Percentiles rank a stretch among this genome's conserved stretches.
Conservation (phyloP, 1,139 yeast genomes). For the Zygosaccharomyces sapae region DNA sequence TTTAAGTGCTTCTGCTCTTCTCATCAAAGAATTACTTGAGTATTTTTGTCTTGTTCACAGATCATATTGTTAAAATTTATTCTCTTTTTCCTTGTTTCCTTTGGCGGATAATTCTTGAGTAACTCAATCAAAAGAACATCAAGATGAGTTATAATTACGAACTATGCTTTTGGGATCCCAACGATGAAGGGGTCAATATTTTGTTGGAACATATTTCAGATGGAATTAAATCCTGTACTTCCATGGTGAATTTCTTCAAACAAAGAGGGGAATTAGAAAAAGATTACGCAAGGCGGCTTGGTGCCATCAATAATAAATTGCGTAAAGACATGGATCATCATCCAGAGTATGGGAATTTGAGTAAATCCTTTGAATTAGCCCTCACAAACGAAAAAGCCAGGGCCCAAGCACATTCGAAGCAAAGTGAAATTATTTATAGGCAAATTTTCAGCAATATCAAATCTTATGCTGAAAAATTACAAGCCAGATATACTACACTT, state of each 20-base stretch:
- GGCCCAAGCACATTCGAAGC: slow-evolving; percentile 33
- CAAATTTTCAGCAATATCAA: slow-evolving; percentile 26
- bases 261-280: slow-evolving; percentile 32
- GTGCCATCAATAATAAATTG: slow-evolving; percentile 31
- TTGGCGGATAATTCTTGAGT: not conserved
- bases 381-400: slow-evolving; percentile 24
- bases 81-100: not conserved
- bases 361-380: slow-evolving; percentile 17
- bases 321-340: slow-evolving; percentile 19
- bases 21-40: not conserved
- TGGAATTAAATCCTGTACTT: slow-evolving; percentile 30
- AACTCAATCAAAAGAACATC: not conserved
- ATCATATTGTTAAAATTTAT: not conserved
- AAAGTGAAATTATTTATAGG: slow-evolving; percentile 29
- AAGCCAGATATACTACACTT: slow-evolving; percentile 54
- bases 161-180: slow-evolving; percentile 36
- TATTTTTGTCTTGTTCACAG: not conserved
- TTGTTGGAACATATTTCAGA: slow-evolving; percentile 29
- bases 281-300: slow-evolving; percentile 34
- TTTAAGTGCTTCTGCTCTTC: not conserved
- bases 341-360: slow-evolving; percentile 32
- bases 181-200: slow-evolving; percentile 33
- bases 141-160: slow-evolving; percentile 29
- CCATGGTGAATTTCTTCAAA: slow-evolving; percentile 28
- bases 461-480: slow-evolving; percentile 25